Conservation (phyloP, 2,329 filamentous ascomycete genomes). For the Fusarium lyarnte region DNA sequence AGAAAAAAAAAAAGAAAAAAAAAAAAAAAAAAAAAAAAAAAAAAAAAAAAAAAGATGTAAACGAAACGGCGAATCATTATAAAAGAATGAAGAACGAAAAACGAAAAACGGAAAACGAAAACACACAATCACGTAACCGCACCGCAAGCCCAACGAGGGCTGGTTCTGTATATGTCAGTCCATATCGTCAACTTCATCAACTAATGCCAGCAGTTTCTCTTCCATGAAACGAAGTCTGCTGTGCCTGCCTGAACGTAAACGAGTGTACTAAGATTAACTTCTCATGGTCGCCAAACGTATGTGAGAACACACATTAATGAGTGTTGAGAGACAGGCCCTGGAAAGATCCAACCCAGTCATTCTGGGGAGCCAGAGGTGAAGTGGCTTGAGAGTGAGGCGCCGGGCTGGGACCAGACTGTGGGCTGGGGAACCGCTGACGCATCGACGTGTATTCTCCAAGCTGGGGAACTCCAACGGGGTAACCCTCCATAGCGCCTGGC, state of each 20-base stretch:
- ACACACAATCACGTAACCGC: conserved; percentile 19
- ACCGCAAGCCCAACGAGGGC: conserved; percentile 13
- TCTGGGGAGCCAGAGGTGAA: conserved; percentile 55
- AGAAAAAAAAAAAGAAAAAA: not conserved
- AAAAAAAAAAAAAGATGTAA: conserved; percentile 10
- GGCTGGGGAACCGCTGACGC: conserved; percentile 58
- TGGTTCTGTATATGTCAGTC: conserved; percentile 20
- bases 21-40: not conserved
- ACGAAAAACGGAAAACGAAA: conserved; percentile 1
- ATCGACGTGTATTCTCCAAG: conserved; percentile 57
- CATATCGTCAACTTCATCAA: conserved; percentile 14
- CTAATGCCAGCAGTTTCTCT: conserved; percentile 13
- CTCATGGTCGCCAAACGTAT: conserved; percentile 10
- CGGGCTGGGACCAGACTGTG: conserved; percentile 50
- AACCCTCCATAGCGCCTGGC: conserved; percentile 45
- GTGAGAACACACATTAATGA: conserved; percentile 50
- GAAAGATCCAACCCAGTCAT: conserved; percentile 72
- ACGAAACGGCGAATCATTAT: conserved; percentile 18
- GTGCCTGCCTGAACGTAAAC: conserved; percentile 3
- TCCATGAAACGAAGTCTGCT: not conserved
- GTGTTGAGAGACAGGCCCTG: conserved; percentile 78
- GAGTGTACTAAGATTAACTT: conserved; percentile 10
- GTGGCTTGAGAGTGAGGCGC: conserved; percentile 51
- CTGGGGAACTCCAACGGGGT: conserved; percentile 48
- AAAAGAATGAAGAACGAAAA: not conserved